Evolutionary conservation across 2,329 filamentous ascomycete genomes (phyloP), one percentile per base, ranked within the genome.

Genomic region (Trichoderma endophyticum): DNA sequence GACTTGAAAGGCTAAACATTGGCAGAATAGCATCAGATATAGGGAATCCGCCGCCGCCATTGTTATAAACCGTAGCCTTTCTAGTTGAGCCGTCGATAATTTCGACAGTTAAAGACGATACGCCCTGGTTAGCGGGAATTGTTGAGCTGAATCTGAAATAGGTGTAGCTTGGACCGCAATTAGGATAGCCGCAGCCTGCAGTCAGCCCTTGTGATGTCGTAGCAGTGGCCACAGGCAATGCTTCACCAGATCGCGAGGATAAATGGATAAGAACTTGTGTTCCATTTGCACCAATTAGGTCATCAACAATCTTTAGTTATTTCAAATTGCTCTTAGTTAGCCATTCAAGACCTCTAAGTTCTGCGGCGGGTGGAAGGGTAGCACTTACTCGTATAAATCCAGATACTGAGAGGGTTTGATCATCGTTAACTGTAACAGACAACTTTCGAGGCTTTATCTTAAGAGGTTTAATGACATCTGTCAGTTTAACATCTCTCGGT

Each of bases 101-200:
- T 57, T 68, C 65, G 28, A 60, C 36, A 3, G 65, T 68, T 8
- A 68, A 68, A 32, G 65, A 68, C 7, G 65, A 68, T 48, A 60
- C 48, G 11, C 65, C 65, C 9, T 43, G 18, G 2, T 60, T 0
- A 24, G 36, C 26, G 3, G 65, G 32, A 34, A 68, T 32, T 32
- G n/a, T 48, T 0, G 65, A 30, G 34, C 24, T 43, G 26, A 68
- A 68, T 7, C 14, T 14, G 34, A 48, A 68, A 18, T 48, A 68
- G 11, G 28, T 48, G n/a, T 30, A 60, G 36, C 8, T 43, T 15
- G 65, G 65, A 14, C 65, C 65, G 18, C 65, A 68, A 18, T 68
- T 68, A n/a, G 34, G 54, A 32, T 60, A 68, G 7, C 11, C 15
- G n/a, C 65, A 68, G 3, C 54, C 12, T 24, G 14, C 65, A 30